A percentile compares a stretch with the other conserved stretches of the same genome.
phyloP scores from a whole-genome alignment of 129 eudicot species.

The Flaveria brownii region DNA sequence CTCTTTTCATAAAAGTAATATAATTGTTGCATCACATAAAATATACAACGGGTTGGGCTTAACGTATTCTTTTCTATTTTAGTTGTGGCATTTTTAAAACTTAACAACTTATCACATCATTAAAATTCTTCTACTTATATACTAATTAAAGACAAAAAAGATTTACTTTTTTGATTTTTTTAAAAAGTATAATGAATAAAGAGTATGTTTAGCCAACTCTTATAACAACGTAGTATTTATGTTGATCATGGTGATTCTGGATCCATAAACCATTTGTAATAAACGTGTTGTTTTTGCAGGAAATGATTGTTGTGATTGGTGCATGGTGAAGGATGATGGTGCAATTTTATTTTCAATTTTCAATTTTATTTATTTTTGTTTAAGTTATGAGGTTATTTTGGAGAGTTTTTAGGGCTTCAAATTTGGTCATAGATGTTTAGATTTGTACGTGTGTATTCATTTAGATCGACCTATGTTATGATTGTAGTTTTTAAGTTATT shows the following conservation, averaged over 20 bases:
- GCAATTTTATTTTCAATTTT: not conserved
- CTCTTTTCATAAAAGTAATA: not conserved
- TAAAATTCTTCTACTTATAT: too few relatives aligned
- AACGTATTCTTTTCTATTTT: too few relatives aligned
- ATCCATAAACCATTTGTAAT: not conserved
- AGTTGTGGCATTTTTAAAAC: too few relatives aligned
- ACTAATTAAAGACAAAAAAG: too few relatives aligned
- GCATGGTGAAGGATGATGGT: not conserved
- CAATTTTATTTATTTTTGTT: not conserved
- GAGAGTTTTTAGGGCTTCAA: conserved; percentile 21
- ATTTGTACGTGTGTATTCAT: conserved; percentile 27
- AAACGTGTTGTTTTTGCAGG: conserved; percentile 25
- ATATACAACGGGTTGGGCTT: too few relatives aligned
- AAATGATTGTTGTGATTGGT: conserved; percentile 15
- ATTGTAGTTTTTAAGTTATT: conserved; percentile 30
- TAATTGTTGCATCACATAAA: too few relatives aligned
- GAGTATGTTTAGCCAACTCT: too few relatives aligned
- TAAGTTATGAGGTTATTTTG: conserved; percentile 24
- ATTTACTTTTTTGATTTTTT: not conserved
- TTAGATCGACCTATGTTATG: conserved; percentile 26
- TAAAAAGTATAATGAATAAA: too few relatives aligned
- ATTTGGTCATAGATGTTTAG: conserved; percentile 25
- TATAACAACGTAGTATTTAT: not conserved
- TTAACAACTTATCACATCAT: too few relatives aligned
- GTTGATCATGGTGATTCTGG: not conserved